phyloP scores from a whole-genome alignment of 805 yeast genomes.

The Saturnispora sanitii region DNA sequence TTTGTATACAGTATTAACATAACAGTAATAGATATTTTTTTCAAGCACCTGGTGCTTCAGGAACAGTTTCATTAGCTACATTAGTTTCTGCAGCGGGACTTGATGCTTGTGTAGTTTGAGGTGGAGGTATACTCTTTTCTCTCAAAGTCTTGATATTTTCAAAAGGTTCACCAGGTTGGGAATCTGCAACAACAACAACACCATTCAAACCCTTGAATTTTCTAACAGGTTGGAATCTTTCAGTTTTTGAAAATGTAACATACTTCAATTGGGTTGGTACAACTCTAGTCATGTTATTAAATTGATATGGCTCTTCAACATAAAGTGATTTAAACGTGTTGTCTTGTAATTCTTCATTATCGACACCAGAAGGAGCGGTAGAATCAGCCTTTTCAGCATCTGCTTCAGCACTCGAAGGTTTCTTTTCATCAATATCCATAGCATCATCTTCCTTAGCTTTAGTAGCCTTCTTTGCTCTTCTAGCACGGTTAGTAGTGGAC shows the following conservation, averaged over 20 bases:
- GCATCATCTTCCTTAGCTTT: slow-evolving; percentile 38
- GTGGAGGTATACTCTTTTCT: slow-evolving; percentile 65
- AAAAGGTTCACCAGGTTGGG: slow-evolving; percentile 46
- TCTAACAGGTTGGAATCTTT: slow-evolving; percentile 75
- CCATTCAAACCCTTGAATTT: slow-evolving; percentile 62
- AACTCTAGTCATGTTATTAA: slow-evolving; percentile 78
- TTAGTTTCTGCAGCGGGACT: not conserved
- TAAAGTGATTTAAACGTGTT: slow-evolving; percentile 34
- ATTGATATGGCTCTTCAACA: slow-evolving; percentile 54
- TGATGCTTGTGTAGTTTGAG: slow-evolving; percentile 32
- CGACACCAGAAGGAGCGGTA: no score
- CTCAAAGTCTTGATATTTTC: slow-evolving; percentile 75
- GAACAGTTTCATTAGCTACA: not conserved
- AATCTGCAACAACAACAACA: slow-evolving; percentile 61
- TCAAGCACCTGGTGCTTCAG: not conserved
- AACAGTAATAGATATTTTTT: not conserved
- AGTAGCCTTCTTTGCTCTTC: slow-evolving; percentile 57
- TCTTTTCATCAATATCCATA: slow-evolving; percentile 34
- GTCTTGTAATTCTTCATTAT: slow-evolving; percentile 24
- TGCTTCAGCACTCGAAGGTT: slow-evolving; percentile 27
- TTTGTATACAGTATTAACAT: slow-evolving; percentile 1
- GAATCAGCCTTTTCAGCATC: slow-evolving; percentile 13
- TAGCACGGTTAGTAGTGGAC: slow-evolving; percentile 90
- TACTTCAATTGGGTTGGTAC: slow-evolving; percentile 81
- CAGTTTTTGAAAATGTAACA: slow-evolving; percentile 65